Base-by-base conservation (phyloP, 2,329 filamentous ascomycete species). In the Hypoxylon sp. region DNA sequence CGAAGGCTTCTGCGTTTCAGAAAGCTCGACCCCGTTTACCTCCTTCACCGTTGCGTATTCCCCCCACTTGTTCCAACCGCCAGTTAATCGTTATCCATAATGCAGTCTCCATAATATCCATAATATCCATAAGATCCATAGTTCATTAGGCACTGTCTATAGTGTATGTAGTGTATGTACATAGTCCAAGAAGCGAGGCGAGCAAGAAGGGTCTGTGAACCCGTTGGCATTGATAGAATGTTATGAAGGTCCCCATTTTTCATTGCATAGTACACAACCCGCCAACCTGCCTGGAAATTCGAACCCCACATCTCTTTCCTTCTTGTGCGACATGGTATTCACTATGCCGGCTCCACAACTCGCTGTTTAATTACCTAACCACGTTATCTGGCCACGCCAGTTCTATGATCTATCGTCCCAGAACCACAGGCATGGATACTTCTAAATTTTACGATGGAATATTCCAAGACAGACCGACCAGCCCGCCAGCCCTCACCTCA, bases 1-100 rank as follows among this genome's bases (percentile, higher is more conserved):
- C 72, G 73, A 75, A 75, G 59, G 53, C 63, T 75, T 75, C 73
- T 59, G 62, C 67, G 68, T 67, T 73, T 74, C 72, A 73, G 65
- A 64, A 64, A 64, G 31, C 56, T 15, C 31, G 35, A 35, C 17
- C 39, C 39, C 39, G 17, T 44, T 5, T 32, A 15, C 32, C 11
- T 37, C 32, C 10, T 37, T 57, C 39, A 44, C 51, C 62, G 71
- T 73, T 66, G 70, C 59, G 58, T 67, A 53, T 54, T 47, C 52
- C 52, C 57, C 56, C 60, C 65, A 59, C 51, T 55, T 44, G 46
- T 19, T 57, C 47, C 31, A 67, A 21, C 48, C 39, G 58, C 54
- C 32, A 48, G 21, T 44, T 54, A 62, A 70, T 67, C 44, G 46
- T 62, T 69, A 51, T 21, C 47, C 29, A 32, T 21, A 27, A n/a